phyloP scores from a whole-genome alignment of 768 basidiomycete genomes.

The Tricholoma flavovirens region DNA sequence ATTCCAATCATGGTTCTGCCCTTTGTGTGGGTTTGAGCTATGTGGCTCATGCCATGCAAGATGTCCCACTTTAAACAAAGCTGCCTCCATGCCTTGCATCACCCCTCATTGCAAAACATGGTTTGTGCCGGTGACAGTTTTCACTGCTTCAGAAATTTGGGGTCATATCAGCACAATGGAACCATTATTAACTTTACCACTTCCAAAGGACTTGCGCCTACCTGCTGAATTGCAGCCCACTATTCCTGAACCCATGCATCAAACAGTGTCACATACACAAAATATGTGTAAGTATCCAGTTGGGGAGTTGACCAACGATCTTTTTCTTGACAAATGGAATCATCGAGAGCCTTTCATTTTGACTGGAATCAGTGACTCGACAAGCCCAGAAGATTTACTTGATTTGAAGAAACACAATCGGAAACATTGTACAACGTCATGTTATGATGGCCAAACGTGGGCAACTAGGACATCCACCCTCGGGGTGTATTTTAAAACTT shows the following conservation, averaged over 20 bases:
- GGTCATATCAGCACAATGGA: background rate
- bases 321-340: background rate
- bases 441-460: background rate
- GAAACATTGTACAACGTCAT: background rate
- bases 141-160: background rate
- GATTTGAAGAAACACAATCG: background rate
- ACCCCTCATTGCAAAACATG: background rate
- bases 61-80: background rate
- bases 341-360: background rate
- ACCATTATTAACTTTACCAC: background rate
- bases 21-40: background rate
- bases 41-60: background rate
- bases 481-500: background rate
- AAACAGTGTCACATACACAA: no score
- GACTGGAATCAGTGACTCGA: background rate
- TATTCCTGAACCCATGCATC: background rate
- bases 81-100: no score
- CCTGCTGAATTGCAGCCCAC: background rate
- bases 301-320: background rate
- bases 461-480: background rate
- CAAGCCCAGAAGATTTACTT: background rate
- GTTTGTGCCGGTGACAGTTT: background rate
- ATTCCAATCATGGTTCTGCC: background rate
- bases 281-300: background rate
- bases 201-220: background rate